Conservation (phyloP, 768 basidiomycete genomes). For the Kwoniella pini region DNA sequence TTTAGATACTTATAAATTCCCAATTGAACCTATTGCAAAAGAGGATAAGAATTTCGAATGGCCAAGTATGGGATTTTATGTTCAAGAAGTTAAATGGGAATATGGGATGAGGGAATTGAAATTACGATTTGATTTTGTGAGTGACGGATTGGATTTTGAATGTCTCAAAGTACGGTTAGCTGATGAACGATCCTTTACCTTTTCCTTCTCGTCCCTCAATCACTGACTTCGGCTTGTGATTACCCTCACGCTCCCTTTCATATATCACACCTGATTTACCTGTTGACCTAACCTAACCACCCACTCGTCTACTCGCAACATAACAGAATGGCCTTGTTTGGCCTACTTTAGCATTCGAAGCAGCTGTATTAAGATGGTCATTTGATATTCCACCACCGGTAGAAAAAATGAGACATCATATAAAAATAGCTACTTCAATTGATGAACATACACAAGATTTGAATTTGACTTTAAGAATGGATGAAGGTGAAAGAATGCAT, state of each 20-base stretch:
- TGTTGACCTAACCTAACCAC: too few species aligned
- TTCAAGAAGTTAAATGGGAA: conserved; percentile 58
- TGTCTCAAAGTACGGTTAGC: too few species aligned
- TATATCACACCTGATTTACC: too few species aligned
- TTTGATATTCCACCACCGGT: conserved; percentile 75
- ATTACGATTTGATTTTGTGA: conserved; percentile 45
- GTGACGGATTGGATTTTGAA: conserved; percentile 8
- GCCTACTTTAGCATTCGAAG: conserved; percentile 83
- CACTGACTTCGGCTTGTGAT: too few species aligned
- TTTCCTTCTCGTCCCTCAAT: background rate
- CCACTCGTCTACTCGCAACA: background rate
- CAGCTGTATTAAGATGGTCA: conserved; percentile 81
- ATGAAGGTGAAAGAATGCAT: conserved; percentile 54
- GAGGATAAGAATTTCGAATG: conserved; percentile 58
- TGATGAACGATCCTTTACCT: too few species aligned
- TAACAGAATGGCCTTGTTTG: conserved; percentile 36
- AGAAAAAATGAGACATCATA: conserved; percentile 75
- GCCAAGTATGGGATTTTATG: conserved; percentile 62
- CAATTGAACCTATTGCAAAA: conserved; percentile 51
- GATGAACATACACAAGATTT: conserved; percentile 74
- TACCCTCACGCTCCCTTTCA: background rate
- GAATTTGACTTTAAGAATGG: conserved; percentile 52
- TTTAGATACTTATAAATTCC: conserved; percentile 77
- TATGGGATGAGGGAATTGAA: conserved; percentile 56
- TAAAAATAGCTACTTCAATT: conserved; percentile 89